Evolutionary conservation across 768 basidiomycete genomes (phyloP), one percentile per base, ranked within the genome.

Genomic region (Holtermanniella nyarrowii): DNA sequence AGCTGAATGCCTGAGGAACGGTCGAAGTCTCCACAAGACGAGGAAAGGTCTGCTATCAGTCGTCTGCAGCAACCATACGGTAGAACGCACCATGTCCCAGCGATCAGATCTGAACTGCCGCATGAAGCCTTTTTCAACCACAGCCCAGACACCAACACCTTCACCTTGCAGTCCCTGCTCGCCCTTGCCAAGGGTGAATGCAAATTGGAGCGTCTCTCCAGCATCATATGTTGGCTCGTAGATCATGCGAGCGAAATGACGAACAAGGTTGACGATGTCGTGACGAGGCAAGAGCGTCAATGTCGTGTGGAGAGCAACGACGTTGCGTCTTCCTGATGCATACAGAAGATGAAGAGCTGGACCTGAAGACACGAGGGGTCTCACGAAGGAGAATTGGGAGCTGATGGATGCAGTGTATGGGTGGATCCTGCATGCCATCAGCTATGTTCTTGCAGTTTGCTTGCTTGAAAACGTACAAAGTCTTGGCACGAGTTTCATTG

Each of bases 31-130:
- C 88, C 12, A 79, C 74, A 3, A 85, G 82, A 64, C 82, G 85
- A 16, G 88, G 83, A 71, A 90, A 88, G 0, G 84, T 85, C 88
- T 89, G 4, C 43, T 24, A n/a, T 44, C 11, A 24, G 51, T 54
- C 24, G 44, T 27, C 21, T 18, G 37, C 3, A 7, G 22, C 39
- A 5, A n/a, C 20, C 20, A 21, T 2, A 37, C 5, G 26, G 53
- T 41, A 45, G 49, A n/a, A 76, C 83, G 64, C 52, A 93, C 89
- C 69, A 91, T 71, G 68, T 93, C 90, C 86, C 87, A 95, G 56
- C 89, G 79, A 52, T 76, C 72, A 50, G 81, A 76, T 70, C 81
- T 83, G 62, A 88, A 79, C 27, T 75, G 74, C 51, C 77, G 72
- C 55, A 91, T 75, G 58, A 87, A 84, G 52, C 83, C 80, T 74